These are phyloP conservation scores for Bacterosira constricta DNA, from an alignment of 108 stramenopile genomes.

Conservation along the genomic window DNA sequence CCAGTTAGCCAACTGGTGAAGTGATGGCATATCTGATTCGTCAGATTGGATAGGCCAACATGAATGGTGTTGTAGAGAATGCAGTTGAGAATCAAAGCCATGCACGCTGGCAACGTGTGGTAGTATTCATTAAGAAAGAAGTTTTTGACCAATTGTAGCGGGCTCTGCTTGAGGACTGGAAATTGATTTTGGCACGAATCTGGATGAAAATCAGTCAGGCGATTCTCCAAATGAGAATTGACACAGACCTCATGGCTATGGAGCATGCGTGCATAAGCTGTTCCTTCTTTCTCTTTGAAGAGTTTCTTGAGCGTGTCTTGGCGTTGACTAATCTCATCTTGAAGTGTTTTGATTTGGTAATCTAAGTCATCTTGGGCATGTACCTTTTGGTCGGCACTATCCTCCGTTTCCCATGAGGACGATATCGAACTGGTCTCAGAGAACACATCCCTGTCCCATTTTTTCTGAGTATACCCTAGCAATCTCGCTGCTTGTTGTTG, in stretches of 20 bases:
- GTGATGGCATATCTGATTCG: neutral
- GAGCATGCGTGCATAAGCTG: neutral
- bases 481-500: conserved; percentile 48
- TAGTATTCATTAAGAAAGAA: conserved; percentile 2
- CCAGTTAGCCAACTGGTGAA: neutral
- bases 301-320: neutral
- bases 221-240: neutral
- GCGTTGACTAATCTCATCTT: neutral
- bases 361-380: neutral
- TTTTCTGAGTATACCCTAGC: conserved; percentile 46
- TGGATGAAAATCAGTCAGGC: neutral
- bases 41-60: neutral
- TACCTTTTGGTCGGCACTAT: too few species aligned
- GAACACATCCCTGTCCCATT: conserved; percentile 41
- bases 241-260: neutral
- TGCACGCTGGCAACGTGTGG: neutral
- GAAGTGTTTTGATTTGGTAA: neutral
- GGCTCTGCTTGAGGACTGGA: neutral
- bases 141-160: neutral
- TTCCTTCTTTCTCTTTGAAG: neutral
- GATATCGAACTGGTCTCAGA: too few species aligned
- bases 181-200: neutral
- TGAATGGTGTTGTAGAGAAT: neutral
- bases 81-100: neutral
- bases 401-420: too few species aligned